Evolutionary conservation across 2,329 filamentous ascomycete species (phyloP), one percentile per base, ranked within the genome.

Genomic region (Xylaria sp.): DNA sequence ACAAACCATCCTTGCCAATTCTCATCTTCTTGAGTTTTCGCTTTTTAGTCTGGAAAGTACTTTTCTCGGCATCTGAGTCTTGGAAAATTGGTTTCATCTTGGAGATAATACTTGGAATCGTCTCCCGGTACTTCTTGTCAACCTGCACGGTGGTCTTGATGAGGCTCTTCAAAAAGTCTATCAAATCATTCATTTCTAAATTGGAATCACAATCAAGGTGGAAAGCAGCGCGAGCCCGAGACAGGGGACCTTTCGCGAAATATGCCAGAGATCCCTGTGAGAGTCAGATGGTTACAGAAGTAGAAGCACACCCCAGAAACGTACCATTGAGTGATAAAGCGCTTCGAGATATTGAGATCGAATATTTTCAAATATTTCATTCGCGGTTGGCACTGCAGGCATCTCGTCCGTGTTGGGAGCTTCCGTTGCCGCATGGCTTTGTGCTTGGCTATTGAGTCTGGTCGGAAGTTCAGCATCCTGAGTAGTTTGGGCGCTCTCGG

Each of bases 221-320:
- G 59, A 91, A 91, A 13, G 86, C 82, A 43, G 87, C 88, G 54
- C 90, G 83, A 42, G 89, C 87, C 62, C 89, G 82, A 41, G 90
- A 90, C 18, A 94, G 75, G 1, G 90, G 89, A 0, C 90, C 90
- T 74, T 94, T 94, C 18, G 87, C 87, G 71, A 93, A 92, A 71
- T 92, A 94, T 53, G 90, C 90, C 52, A 93, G 74, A 2, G 90
- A 91, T 29, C 88, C 90, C 80, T 73, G 7, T 69, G 74, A 9
- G 75, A 62, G 67, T 82, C 79, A 58, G 80, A 49, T 9, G 44
- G 34, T 2, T 20, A 38, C 41, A 18, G 11, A 18, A 3, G 7
- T 39, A 1, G 9, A 38, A 8, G 13, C 29, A 19, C 24, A 43
- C 17, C 18, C 17, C 16, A 53, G 73, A 74, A 29, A 63, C 76